Evolutionary conservation across 352 stramenopile genomes (phyloP), one percentile per base, ranked within the genome.

Genomic region (Phytophthora sansomeana): DNA sequence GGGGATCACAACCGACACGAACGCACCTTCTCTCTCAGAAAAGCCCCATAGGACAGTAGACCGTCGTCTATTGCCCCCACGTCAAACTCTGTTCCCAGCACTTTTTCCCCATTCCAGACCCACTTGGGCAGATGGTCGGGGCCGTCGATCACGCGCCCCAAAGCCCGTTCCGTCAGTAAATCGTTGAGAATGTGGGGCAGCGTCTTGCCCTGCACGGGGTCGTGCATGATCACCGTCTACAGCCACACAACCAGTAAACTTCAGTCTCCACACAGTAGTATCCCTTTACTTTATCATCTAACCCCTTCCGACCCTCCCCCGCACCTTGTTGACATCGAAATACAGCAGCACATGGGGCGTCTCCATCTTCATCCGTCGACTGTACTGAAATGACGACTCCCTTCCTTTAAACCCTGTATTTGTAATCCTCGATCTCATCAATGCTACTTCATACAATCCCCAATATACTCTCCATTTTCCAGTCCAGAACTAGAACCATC

Each of bases 161-260:
- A 72, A 19, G 80, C 78, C 16, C 66, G 63, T 69, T 94, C 86
- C 3, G 80, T 85, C 42, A 94, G 72, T 41, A 94, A 57, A 47
- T 94, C 86, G 58, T 94, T 94, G 5, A 94, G 59, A 50, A 94
- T 88, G 57, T 90, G 58, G 2, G 57, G 54, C n/a, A 94, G 74
- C 6, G 78, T 80, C 69, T 94, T 94, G 62, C 81, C 82, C 62
- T 94, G 86, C 58, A 91, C 75, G 0, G 83, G 86, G 60, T 94
- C 86, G 60, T 92, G 82, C 86, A 94, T 92, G 52, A 94, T 94
- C 42, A 92, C 51, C 1, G 86, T 94, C 86, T 93, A 44, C 6
- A 64, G 8, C 17, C 9, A 60, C 30, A 14, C n/a, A 43, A 21
- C 14, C 9, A 44, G 11, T 5, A 65, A n/a, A 1, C 9, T 32